phyloP scores from a whole-genome alignment of 2,329 filamentous ascomycete species.

The Volutella citrinella region DNA sequence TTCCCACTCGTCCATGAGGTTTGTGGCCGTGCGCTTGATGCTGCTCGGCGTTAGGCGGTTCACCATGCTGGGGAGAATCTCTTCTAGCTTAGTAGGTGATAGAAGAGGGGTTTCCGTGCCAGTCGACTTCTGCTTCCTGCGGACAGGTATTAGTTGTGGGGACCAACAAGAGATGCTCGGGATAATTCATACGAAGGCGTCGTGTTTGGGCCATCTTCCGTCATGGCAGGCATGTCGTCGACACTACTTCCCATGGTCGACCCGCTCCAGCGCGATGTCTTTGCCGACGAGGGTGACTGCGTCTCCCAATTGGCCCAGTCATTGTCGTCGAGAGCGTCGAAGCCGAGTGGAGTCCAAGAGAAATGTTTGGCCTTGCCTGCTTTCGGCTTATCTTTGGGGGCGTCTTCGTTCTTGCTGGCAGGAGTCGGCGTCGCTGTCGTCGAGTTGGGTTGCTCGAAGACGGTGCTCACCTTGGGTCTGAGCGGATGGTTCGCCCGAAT shows the following conservation, averaged over 20 bases:
- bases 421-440: slow-evolving; percentile 30
- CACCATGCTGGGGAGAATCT: slow-evolving; percentile 66
- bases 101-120: slow-evolving; percentile 30
- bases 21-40: slow-evolving; percentile 77
- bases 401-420: slow-evolving; percentile 25
- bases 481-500: slow-evolving; percentile 41
- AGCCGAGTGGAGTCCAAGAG: slow-evolving; percentile 57
- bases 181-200: slow-evolving; percentile 42
- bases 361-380: slow-evolving; percentile 49
- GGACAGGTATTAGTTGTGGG: slow-evolving; percentile 7
- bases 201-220: slow-evolving; percentile 45
- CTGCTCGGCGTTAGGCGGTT: slow-evolving; percentile 72
- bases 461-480: slow-evolving; percentile 41
- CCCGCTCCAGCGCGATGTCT: slow-evolving; percentile 62
- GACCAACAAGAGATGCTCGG: slow-evolving; percentile 1
- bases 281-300: slow-evolving; percentile 45
- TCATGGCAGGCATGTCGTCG: slow-evolving; percentile 44
- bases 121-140: slow-evolving; percentile 32
- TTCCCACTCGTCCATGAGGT: slow-evolving; percentile 90
- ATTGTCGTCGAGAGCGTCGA: slow-evolving; percentile 57
- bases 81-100: slow-evolving; percentile 47
- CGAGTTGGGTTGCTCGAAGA: slow-evolving; percentile 37
- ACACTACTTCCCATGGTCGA: slow-evolving; percentile 48
- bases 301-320: slow-evolving; percentile 68
- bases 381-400: slow-evolving; percentile 34